Evolutionary conservation across 148 eudicot genomes (phyloP).

Genomic region (Rheum nobile): DNA sequence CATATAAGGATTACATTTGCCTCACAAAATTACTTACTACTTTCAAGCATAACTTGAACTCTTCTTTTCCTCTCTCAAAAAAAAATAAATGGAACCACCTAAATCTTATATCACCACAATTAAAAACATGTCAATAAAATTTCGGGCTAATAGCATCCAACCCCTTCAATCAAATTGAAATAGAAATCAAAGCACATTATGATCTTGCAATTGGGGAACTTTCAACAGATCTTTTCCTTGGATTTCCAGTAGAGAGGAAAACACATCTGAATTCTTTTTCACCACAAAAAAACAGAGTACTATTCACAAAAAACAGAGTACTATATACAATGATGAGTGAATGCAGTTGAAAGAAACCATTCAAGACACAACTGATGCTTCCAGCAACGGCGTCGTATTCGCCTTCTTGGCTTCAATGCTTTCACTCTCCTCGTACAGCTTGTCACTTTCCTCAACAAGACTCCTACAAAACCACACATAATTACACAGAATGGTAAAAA

Average conservation of each 20-base stretch:
- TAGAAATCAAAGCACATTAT: background rate
- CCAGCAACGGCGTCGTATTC: conserved; percentile 35
- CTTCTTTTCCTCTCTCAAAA: too few species aligned
- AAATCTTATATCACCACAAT: too few species aligned
- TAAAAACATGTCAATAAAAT: too few species aligned
- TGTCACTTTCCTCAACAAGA: conserved; percentile 42
- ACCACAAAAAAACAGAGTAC: background rate
- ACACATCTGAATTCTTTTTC: too few species aligned
- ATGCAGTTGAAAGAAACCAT: background rate
- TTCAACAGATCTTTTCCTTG: background rate
- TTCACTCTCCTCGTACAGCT: conserved; percentile 32
- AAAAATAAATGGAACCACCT: too few species aligned
- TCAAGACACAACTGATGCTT: conserved; percentile 3
- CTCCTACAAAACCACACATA: conserved; percentile 23
- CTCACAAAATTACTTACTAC: too few species aligned
- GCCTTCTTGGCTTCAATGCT: conserved; percentile 14
- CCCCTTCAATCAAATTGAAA: too few species aligned
- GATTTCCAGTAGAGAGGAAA: too few species aligned
- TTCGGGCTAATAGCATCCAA: too few species aligned
- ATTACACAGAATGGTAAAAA: background rate
- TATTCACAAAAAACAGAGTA: background rate
- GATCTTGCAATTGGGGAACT: background rate
- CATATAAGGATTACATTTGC: too few species aligned
- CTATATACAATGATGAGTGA: background rate
- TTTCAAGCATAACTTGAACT: too few species aligned